Evolutionary conservation across 192 early-diverging fungal genomes (phyloP).

Genomic region (Podila clonocystis): DNA sequence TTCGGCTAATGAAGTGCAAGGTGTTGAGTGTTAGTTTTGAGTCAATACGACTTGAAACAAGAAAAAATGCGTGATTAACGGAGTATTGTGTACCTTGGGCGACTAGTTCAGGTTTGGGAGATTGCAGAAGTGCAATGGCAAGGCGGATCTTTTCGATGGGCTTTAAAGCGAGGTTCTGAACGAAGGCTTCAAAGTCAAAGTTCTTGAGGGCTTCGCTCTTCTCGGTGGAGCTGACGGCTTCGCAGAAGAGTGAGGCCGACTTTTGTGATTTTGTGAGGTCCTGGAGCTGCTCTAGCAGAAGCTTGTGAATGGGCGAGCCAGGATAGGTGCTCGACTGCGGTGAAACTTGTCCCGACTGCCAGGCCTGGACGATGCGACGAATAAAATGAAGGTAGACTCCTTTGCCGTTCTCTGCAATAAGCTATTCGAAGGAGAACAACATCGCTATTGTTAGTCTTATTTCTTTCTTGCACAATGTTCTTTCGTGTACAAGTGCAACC

Average conservation of each 20-base stretch:
- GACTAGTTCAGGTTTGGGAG: slow-evolving; percentile 49
- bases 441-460: background rate
- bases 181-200: slow-evolving; percentile 54
- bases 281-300: slow-evolving; percentile 53
- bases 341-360: slow-evolving; percentile 40
- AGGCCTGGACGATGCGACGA: slow-evolving; percentile 47
- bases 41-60: background rate
- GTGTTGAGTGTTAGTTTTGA: background rate
- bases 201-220: slow-evolving; percentile 55
- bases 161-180: slow-evolving; percentile 47
- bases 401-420: slow-evolving; percentile 63
- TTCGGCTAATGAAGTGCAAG: slow-evolving; percentile 19
- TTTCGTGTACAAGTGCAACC: background rate
- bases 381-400: slow-evolving; percentile 61
- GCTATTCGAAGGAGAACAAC: slow-evolving; percentile 28
- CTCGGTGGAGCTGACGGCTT: slow-evolving; percentile 56
- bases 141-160: slow-evolving; percentile 51
- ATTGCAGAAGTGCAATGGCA: slow-evolving; percentile 50
- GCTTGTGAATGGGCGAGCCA: slow-evolving; percentile 50
- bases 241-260: slow-evolving; percentile 49
- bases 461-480: background rate
- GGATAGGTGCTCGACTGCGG: slow-evolving; percentile 21
- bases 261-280: slow-evolving; percentile 45
- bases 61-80: background rate
- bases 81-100: slow-evolving; percentile 38